Conservation (phyloP, 345 rosid genomes). For the Euphorbia lathyris region DNA sequence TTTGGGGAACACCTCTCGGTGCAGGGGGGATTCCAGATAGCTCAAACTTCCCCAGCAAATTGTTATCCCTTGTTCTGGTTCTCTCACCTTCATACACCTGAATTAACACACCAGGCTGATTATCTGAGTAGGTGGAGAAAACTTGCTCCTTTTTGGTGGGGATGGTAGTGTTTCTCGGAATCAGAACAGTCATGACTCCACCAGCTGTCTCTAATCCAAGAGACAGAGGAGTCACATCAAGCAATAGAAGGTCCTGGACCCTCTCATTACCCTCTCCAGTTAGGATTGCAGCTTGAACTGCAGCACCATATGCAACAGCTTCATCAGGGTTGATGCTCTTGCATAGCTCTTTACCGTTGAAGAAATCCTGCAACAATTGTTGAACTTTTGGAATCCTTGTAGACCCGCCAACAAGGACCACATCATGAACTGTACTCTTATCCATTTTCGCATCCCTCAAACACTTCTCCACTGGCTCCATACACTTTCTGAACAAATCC, state of each 20-base stretch:
- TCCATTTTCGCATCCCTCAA: conserved; percentile 36
- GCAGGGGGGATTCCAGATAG: conserved; percentile 61
- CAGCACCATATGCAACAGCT: conserved; percentile 68
- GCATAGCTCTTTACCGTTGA: conserved; percentile 37
- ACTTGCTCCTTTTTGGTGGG: conserved; percentile 61
- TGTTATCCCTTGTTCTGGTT: conserved; percentile 52
- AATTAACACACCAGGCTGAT: conserved; percentile 58
- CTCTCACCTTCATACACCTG: conserved; percentile 67
- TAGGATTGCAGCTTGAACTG: conserved; percentile 60
- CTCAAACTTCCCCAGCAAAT: conserved; percentile 60
- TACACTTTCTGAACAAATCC: conserved; percentile 36
- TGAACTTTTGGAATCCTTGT: conserved; percentile 34
- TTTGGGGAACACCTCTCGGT: conserved; percentile 55
- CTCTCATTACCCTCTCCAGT: conserved; percentile 67
- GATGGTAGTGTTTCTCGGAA: conserved; percentile 56
- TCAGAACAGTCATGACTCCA: conserved; percentile 62
- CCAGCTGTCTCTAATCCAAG: conserved; percentile 58
- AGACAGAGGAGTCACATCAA: conserved; percentile 52
- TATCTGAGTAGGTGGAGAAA: conserved; percentile 57
- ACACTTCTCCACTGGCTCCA: conserved; percentile 37
- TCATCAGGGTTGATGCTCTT: conserved; percentile 43
- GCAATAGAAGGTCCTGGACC: conserved; percentile 55
- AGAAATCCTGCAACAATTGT: conserved; percentile 33
- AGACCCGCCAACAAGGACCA: conserved; percentile 33
- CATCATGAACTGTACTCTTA: conserved; percentile 30